Percentiles rank a stretch among this genome's conserved stretches.
Evolutionary conservation across 805 yeast genomes (phyloP).

Genomic region (Jamesozyma rosinii): DNA sequence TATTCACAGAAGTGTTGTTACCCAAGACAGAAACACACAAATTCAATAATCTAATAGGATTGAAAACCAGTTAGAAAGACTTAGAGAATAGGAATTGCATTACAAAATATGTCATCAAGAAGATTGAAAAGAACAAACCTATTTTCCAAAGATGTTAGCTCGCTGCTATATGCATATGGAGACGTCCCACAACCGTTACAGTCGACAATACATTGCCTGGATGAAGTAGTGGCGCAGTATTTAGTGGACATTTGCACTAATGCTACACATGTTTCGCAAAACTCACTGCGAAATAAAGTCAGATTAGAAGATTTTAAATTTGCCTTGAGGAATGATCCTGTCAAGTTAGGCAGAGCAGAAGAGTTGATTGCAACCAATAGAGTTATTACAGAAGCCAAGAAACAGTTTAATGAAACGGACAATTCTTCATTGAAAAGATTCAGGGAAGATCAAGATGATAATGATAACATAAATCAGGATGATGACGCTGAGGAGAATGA

Average conservation of each 20-base stretch:
- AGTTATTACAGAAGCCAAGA: slow-evolving; percentile 56
- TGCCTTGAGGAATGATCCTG: slow-evolving; percentile 55
- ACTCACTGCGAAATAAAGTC: slow-evolving; percentile 49
- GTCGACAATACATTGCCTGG: slow-evolving; percentile 56
- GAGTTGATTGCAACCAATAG: slow-evolving; percentile 53
- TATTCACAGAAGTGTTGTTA: too few relatives aligned
- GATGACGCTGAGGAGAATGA: slow-evolving; percentile 14
- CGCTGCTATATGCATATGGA: slow-evolving; percentile 62
- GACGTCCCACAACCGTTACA: slow-evolving; percentile 59
- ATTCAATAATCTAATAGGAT: too few relatives aligned
- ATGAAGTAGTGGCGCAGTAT: slow-evolving; percentile 58
- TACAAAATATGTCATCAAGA: slow-evolving; percentile 16
- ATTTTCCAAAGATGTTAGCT: slow-evolving; percentile 44
- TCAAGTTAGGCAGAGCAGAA: slow-evolving; percentile 59
- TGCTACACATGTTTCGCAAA: slow-evolving; percentile 41
- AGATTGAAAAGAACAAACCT: slow-evolving; percentile 36
- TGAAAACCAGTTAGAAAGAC: too few relatives aligned
- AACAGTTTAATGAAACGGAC: slow-evolving; percentile 57
- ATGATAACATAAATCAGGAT: slow-evolving; percentile 24
- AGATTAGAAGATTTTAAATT: slow-evolving; percentile 67
- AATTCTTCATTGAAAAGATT: slow-evolving; percentile 32
- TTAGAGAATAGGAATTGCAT: too few relatives aligned
- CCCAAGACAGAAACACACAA: too few relatives aligned
- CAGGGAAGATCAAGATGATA: slow-evolving; percentile 21
- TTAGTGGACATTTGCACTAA: slow-evolving; percentile 51